Base-by-base conservation (phyloP, 768 basidiomycete species). In the Tylopilus rubrobrunneus region DNA sequence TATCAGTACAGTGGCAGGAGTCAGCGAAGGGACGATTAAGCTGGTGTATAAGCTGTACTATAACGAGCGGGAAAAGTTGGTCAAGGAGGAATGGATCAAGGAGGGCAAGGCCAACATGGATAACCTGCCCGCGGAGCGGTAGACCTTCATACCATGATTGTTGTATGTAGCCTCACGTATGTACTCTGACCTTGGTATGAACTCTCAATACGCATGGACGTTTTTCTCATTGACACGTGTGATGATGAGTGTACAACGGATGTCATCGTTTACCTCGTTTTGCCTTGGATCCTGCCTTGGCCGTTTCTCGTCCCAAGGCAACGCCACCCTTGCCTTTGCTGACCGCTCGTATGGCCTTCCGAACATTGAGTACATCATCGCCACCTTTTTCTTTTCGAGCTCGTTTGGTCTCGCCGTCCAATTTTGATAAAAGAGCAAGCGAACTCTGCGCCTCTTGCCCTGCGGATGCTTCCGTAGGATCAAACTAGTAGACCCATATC, bases 1-100 rank as follows among this genome's bases (percentile, higher is more conserved):
- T 64, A 94, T 99, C 65, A 89, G 89, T 57, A 75, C 78, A 15
- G 92, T 98, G 11, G 95, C 92, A 4, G 93, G 94, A 10, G 93
- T 98, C 19, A 94, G 92, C 67, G 96, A 98, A 68, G 87, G 91
- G 48, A 98, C 97, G 47, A 94, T 98, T 67, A 91, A 91, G 73
- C 72, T 93, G 71, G 89, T 92, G 52, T 94, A 95, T 70, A 78
- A 85, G 58, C 67, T 89, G 62, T 90, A 92, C 67, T 89, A 84
- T 63, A 68, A 72, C 9, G 86, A 85, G 45, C 85, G 74, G 74
- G 85, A 87, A 67, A 87, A 84, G 75, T 62, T 94, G 73, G 86
- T 92, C 49, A 90, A 90, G 72, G 77, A 87, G 65, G 84, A 92
- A 65, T 92, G 90, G 89, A 80, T 93, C 57, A 86, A 88, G 51